Conservation (phyloP, 306 rosid species). For the Mimosa bimucronata region DNA sequence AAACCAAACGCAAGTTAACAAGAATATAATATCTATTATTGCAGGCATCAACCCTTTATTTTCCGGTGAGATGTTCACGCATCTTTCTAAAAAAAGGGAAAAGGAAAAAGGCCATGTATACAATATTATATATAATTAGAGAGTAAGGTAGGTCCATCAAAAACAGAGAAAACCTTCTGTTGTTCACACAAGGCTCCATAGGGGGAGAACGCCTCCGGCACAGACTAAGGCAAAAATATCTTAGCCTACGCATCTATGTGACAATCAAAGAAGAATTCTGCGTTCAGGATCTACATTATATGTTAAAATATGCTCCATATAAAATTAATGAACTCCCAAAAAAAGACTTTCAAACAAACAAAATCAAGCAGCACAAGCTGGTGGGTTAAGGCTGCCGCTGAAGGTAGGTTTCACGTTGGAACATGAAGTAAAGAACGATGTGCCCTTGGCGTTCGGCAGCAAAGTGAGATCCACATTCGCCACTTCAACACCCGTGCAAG, state of each 20-base stretch:
- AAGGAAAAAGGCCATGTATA: no score
- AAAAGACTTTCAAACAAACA: not conserved
- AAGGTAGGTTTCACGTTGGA: conserved; percentile 48
- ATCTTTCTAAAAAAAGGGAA: no score
- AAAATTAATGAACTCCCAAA: not conserved
- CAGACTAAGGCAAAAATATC: not conserved
- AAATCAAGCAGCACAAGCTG: conserved; percentile 37
- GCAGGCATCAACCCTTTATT: not conserved
- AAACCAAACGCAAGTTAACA: not conserved
- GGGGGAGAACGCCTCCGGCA: no score
- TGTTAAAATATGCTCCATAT: no score
- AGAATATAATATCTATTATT: not conserved
- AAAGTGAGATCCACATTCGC: conserved; percentile 47
- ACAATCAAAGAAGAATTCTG: not conserved
- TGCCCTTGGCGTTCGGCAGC: not conserved
- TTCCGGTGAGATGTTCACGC: no score
- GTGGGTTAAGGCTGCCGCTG: conserved; percentile 52
- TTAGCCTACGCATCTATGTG: not conserved
- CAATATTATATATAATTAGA: no score
- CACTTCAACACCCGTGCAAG: conserved; percentile 56
- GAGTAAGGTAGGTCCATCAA: no score
- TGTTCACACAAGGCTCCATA: no score
- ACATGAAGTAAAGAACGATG: conserved; percentile 43
- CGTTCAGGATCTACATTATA: not conserved
- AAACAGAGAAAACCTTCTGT: no score